Evolutionary conservation across 2,329 filamentous ascomycete species (phyloP), one percentile per base, ranked within the genome.

Genomic region (Elsinoe australis): DNA sequence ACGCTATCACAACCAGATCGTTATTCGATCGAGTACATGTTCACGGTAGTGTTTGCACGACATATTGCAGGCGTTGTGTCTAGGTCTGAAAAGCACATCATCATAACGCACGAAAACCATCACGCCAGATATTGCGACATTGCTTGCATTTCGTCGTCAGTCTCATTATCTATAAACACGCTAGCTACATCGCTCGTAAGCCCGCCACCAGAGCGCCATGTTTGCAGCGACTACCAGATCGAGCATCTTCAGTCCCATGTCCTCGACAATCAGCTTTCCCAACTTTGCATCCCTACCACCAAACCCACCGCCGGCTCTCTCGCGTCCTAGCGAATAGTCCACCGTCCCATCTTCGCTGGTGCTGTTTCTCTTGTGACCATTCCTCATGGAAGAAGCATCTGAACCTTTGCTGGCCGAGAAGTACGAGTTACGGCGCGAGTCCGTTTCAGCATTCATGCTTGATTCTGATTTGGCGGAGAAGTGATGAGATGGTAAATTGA

Each of bases 191-290:
- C 53, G 57, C 47, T 87, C 83, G 77, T 88, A 95, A 3, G 85
- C 80, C 57, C 82, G 81, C 89, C 90, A 96, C 87, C 89, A 98
- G 12, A 96, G 71, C 1, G 85, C 87, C 67, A 98, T 78, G 61
- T 95, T 95, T 8, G 88, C 85, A 3, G 90, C 87, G 15, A 98
- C 87, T 0, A 94, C 72, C 51, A 98, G 65, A 71, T 98, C 92
- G 58, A 96, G 67, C 90, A 98, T 96, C 71, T 84, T 94, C 55
- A 94, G 68, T 0, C 92, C 92, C 59, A 94, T 89, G 49, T 90
- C 81, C 57, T 88, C 79, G 29, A 98, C 76, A 45, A 96, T 87
- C 45, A 98, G 70, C 67, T 96, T 98, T 0, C 90, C 92, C 57
- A 98, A 70, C 69, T 98, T 98, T 3, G 87, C 89, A 59, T 86